Evolutionary conservation across 495 filamentous ascomycete genomes (phyloP), one percentile per base, ranked within the genome.

Genomic region (Talaromyces stipitatus): DNA sequence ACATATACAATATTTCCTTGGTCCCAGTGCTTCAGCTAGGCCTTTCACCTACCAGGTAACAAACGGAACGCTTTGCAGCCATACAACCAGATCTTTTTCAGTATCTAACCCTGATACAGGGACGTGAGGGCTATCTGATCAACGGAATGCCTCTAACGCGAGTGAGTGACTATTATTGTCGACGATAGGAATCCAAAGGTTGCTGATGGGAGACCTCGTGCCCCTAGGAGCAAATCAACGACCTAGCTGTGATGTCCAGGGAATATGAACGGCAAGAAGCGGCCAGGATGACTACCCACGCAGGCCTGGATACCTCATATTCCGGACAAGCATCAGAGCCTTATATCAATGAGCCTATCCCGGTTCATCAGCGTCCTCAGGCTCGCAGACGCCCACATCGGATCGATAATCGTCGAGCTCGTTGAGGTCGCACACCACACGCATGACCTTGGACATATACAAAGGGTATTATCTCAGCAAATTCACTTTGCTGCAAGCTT

Each of bases 51-150:
- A 79, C 55, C 78, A 81, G 67, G 75, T 75, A 75, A 53, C 9
- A 56, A 60, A 41, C 27, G 45, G 27, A 24, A 28, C 41, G 48
- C 36, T 54, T 36, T 54, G 45, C 48, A 32, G n/a, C 50, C 47
- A 23, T 29, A n/a, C 54, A 7, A 22, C 14, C 20, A 20, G 24
- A n/a, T n/a, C 2, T 8, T 29, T 47, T 20, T 50, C 53, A 50
- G 58, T 56, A 48, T 50, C 62, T 58, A 63, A 62, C 61, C 36
- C 20, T n/a, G 47, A 43, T 51, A 60, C 65, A 78, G 75, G 76
- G 75, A 27, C 76, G 78, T 36, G 78, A 81, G 66, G 78, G 78
- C 28, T 81, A 81, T 54, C 64, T 81, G n/a, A 73, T 81, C 48
- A 66, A 68, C 22, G 78, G 78, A 33, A 66, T 74, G 57, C 76